Evolutionary conservation across 345 rosid species (phyloP), one percentile per base, ranked within the genome.

Genomic region (Excoecaria cochinchinensis): DNA sequence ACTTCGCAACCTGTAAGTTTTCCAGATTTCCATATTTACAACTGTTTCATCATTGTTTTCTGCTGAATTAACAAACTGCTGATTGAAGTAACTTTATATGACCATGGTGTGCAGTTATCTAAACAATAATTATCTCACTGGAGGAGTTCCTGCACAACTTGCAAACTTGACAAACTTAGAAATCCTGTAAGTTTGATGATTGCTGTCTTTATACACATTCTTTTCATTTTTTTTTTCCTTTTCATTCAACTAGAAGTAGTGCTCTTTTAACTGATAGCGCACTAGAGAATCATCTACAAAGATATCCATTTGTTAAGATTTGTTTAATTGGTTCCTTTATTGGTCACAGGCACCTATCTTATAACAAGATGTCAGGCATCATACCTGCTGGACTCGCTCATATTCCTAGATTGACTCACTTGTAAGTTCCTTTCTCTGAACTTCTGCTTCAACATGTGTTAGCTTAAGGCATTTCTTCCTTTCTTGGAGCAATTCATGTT

Each of bases 71-170:
- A 47, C 51, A 9, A 39, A 10, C 46, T 4, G 8, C 36, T 52
- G 50, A 36, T 55, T 22, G 15, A 17, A 48, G 16, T 71, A 12
- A 70, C 44, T 70, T 19, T 60, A 31, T 56, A 13, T 62, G 17
- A 31, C 14, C 72, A 64, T 67, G 62, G 52, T 50, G 8, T 85
- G 75, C 78, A 95, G 98, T 73, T 95, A 92, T 74, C 78, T 95
- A 85, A 91, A 92, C 75, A 91, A 92, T 77, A 95, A 95, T 79
- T 95, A 91, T 77, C 84, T 95, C 75, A 92, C 94, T 65, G 98
- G 99, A 82, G 97, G 97, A 42, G 86, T 95, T 71, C 99, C 99
- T 50, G 89, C 97, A 39, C 98, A 95, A 77, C 92, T 95, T 25
- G 89, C 98, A 55, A 95, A 92, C 82, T 80, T 95, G 79, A 90